phyloP scores from a whole-genome alignment of 805 yeast species.

The Candida orba region DNA sequence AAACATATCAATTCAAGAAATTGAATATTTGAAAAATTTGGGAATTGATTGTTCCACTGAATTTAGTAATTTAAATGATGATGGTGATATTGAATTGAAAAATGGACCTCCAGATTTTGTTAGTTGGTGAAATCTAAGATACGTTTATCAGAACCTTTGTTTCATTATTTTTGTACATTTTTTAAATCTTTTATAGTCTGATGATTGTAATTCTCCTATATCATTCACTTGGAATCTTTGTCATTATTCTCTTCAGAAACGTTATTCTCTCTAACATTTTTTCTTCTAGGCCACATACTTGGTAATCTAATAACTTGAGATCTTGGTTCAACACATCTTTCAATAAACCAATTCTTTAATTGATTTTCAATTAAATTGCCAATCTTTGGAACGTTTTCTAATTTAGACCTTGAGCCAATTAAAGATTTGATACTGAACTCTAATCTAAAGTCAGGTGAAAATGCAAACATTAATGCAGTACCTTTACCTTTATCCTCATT shows the following conservation, averaged over 20 bases:
- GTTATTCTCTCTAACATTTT: constrained; percentile 39
- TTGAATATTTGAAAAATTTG: constrained; percentile 13
- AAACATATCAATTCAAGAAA: constrained; percentile 11
- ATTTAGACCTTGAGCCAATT: constrained; percentile 86
- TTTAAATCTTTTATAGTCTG: too few species aligned
- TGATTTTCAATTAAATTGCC: constrained; percentile 77
- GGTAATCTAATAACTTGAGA: constrained; percentile 83
- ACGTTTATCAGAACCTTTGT: neutral
- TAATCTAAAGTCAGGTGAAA: constrained; percentile 83
- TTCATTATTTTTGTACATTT: too few species aligned
- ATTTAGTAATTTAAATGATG: constrained; percentile 11
- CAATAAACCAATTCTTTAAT: constrained; percentile 83
- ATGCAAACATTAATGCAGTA: constrained; percentile 80
- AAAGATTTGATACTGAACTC: constrained; percentile 85
- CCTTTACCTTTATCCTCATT: constrained; percentile 30
- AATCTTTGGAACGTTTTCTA: constrained; percentile 90
- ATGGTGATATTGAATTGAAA: constrained; percentile 18
- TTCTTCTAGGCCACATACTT: constrained; percentile 75
- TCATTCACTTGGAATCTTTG: neutral
- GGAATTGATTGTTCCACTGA: constrained; percentile 20
- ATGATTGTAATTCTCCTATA: too few species aligned
- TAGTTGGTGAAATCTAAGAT: neutral
- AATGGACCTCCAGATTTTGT: constrained; percentile 21
- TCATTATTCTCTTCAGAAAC: constrained; percentile 7
- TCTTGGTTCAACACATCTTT: constrained; percentile 89